Evolutionary conservation across 345 rosid species (phyloP).

Genomic region (Lagerstroemia speciosa): DNA sequence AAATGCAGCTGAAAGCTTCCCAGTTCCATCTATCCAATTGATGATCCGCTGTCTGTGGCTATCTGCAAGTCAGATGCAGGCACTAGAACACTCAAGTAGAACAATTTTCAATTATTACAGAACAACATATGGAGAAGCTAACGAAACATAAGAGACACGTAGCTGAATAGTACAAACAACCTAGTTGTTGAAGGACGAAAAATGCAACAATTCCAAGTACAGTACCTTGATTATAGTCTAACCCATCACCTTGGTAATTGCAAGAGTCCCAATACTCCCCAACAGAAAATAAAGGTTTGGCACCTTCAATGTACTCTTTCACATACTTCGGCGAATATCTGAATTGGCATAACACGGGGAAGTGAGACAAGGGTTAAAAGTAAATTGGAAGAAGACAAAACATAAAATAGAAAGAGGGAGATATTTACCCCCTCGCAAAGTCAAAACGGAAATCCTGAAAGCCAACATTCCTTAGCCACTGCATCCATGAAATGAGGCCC

Average conservation of each 20-base stretch:
- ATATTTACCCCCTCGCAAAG: conserved; percentile 70
- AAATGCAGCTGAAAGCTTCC: conserved; percentile 73
- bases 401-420: conserved; percentile 1
- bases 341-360: conserved; percentile 9
- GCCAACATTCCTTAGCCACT: conserved; percentile 57
- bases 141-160: background rate
- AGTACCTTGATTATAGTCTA: conserved; percentile 84
- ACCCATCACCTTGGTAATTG: conserved; percentile 43
- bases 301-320: conserved; percentile 76
- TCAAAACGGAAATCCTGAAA: conserved; percentile 94
- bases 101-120: background rate
- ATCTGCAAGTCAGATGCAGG: conserved; percentile 30
- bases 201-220: background rate
- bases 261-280: conserved; percentile 97
- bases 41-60: conserved; percentile 72
- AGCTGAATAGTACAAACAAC: background rate
- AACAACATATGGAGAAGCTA: background rate
- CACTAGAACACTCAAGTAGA: background rate
- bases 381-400: background rate
- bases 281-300: conserved; percentile 74
- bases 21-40: conserved; percentile 74
- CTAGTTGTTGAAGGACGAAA: background rate
- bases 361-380: background rate
- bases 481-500: conserved; percentile 71
- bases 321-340: conserved; percentile 76